Percentiles rank a stretch among this genome's conserved stretches.
phyloP scores from a whole-genome alignment of 169 alveolate genomes.

The Cyclospora cayetanensis region DNA sequence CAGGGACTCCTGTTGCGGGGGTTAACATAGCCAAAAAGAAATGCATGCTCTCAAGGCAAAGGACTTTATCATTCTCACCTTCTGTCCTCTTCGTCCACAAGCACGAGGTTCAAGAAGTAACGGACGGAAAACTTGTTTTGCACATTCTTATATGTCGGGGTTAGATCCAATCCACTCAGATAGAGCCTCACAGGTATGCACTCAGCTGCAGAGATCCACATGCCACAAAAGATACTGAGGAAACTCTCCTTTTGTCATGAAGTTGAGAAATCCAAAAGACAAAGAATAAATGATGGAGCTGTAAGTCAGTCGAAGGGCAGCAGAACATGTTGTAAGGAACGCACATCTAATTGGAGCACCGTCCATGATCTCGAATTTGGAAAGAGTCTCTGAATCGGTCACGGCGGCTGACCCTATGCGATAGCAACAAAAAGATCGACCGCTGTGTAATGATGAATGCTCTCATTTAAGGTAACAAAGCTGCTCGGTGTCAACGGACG shows the following conservation, averaged over 20 bases:
- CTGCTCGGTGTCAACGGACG: too few relatives aligned
- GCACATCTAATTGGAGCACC: constrained; percentile 96
- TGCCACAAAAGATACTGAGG: not conserved
- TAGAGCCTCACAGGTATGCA: constrained; percentile 97
- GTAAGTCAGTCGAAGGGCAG: not conserved
- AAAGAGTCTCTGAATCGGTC: constrained; percentile 95
- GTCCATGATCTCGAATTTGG: constrained; percentile 99
- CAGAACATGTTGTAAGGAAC: not conserved
- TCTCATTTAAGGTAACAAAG: too few relatives aligned
- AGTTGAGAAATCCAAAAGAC: not conserved
- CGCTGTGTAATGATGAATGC: not conserved
- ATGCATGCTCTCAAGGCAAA: not conserved
- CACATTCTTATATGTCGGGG: constrained; percentile 97
- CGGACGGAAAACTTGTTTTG: constrained; percentile 94
- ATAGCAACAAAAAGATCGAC: not conserved
- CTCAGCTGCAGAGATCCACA: constrained; percentile 83
- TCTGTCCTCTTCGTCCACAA: constrained; percentile 98
- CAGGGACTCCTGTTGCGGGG: not conserved
- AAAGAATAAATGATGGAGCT: not conserved
- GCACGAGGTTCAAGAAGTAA: constrained; percentile 96
- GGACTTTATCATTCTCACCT: constrained; percentile 75
- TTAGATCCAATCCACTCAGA: constrained; percentile 96
- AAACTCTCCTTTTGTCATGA: not conserved
- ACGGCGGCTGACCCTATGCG: constrained; percentile 78
- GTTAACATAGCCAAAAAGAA: not conserved